Base-by-base conservation (phyloP, 2,329 filamentous ascomycete species). In the Didymella pinodella region DNA sequence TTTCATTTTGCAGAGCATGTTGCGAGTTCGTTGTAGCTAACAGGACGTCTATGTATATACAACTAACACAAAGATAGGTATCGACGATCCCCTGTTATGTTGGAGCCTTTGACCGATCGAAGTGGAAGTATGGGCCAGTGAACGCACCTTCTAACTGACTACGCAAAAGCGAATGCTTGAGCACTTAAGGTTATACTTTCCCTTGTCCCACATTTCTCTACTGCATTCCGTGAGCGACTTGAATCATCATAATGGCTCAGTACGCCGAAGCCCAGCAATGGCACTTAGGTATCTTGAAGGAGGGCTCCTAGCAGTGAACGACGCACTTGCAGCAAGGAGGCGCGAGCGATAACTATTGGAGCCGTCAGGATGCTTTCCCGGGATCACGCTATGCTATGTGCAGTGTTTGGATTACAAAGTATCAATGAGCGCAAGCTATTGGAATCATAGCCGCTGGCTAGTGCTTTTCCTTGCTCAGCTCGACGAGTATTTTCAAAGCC, bases 401-500 rank as follows among this genome's bases (percentile, higher is more conserved):
- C 14, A 6, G 1, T 36, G 32, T 6, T 14, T 36, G 14, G 32
- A 4, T 7, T n/a, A n/a, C 14, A 36, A 36, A 10, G 32, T 36
- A n/a, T 7, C 3, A 3, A 6, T n/a, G 4, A 11, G 14, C n/a
- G 4, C 1, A n/a, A 1, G 4, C 5, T 5, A 12, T 7, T n/a
- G 14, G 7, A 16, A 6, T 3, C 7, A 14, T 14, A n/a, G 7
- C 16, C 7, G 2, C 32, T 36, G 32, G 5, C 32, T 36, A n/a
- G 8, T 2, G 5, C 32, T 36, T 1, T 5, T 5, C 2, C 32
- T n/a, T 14, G 14, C 32, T 36, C 14, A 36, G 32, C 32, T 36
- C 7, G 12, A 36, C 6, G 14, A 16, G 6, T 14, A 36, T 3
- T 36, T n/a, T 4, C 16, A 36, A 7, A n/a, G 7, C 7, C 16